Evolutionary conservation across 2,329 filamentous ascomycete genomes (phyloP).

Genomic region (Neoscytalidium dimidiatum): DNA sequence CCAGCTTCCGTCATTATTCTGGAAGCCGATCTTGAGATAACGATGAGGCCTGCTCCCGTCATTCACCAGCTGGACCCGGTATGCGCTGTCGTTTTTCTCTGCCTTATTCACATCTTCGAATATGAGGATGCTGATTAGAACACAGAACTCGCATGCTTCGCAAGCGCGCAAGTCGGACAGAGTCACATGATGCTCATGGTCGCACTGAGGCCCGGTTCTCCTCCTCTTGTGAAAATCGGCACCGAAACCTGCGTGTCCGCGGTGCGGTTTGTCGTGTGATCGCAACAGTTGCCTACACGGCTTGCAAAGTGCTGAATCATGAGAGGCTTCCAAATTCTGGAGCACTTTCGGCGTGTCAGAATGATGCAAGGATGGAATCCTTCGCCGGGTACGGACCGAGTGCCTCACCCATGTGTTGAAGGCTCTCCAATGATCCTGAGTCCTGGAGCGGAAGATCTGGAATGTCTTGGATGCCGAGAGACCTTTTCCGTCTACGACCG

Average conservation of each 20-base stretch:
- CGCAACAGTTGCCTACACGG: background rate
- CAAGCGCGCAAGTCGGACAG: background rate
- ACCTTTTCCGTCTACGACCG: background rate
- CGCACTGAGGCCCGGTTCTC: background rate
- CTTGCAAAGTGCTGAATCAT: background rate
- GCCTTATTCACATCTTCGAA: background rate
- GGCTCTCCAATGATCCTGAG: background rate
- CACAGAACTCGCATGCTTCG: background rate
- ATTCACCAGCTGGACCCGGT: background rate
- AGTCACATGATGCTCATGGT: background rate
- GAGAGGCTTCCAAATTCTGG: background rate
- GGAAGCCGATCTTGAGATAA: background rate
- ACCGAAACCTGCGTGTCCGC: background rate
- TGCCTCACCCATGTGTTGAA: background rate
- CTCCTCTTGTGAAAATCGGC: background rate
- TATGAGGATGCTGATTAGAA: background rate
- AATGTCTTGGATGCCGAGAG: background rate
- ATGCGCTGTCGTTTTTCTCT: background rate
- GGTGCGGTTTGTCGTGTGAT: background rate
- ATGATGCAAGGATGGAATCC: background rate
- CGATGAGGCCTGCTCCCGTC: background rate
- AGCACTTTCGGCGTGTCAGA: background rate
- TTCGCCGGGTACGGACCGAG: background rate
- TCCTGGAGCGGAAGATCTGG: background rate
- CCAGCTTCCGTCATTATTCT: background rate